Percentiles rank a stretch among this genome's conserved stretches.
Evolutionary conservation across 2,329 filamentous ascomycete genomes (phyloP).

Genomic region (Penicillium thymicola): DNA sequence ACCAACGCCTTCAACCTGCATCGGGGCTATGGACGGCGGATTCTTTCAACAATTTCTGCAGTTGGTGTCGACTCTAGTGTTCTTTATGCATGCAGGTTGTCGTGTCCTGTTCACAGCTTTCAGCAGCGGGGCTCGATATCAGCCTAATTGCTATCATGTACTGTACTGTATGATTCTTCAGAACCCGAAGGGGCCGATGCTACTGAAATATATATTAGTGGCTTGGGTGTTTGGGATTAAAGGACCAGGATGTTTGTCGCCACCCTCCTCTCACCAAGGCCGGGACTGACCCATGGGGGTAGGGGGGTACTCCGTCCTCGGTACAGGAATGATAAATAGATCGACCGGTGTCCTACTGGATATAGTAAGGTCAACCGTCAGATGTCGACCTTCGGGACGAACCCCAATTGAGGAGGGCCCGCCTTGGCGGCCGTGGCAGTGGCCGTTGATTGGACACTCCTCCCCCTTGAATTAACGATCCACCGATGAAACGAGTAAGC

Average conservation of each 20-base stretch:
- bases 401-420: too few relatives aligned
- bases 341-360: neutral
- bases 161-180: neutral
- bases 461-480: neutral
- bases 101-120: neutral
- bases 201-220: neutral
- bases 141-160: neutral
- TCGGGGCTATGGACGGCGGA: neutral
- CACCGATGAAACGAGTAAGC: neutral
- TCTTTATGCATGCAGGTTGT: neutral
- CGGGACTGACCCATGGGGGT: neutral
- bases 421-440: too few relatives aligned
- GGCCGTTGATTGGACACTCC: neutral
- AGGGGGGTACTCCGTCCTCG: too few relatives aligned
- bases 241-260: neutral
- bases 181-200: too few relatives aligned
- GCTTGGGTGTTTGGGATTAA: neutral
- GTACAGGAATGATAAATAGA: neutral
- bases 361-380: neutral
- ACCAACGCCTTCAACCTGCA: neutral
- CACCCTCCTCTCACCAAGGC: neutral
- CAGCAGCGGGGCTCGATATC: neutral
- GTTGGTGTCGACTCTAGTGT: neutral
- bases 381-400: too few relatives aligned
- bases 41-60: neutral